A percentile compares a stretch with the other conserved stretches of the same genome.
Conservation (phyloP, 495 filamentous ascomycete genomes). For the Haplographium delicatum region DNA sequence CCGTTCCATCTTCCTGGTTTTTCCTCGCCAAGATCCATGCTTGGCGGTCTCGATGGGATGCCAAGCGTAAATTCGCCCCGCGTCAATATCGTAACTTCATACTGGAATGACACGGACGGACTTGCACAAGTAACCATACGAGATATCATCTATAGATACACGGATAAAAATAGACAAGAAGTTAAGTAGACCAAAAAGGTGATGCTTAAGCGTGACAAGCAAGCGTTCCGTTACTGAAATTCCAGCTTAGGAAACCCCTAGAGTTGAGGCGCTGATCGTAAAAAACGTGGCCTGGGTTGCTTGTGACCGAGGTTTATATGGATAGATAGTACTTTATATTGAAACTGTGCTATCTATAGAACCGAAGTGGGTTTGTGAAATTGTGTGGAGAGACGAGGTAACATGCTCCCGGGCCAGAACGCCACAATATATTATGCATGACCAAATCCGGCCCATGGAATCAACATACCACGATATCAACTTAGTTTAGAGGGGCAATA, state of each 20-base stretch:
- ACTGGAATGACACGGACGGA: slow-evolving; percentile 6
- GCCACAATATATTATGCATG: slow-evolving; percentile 7
- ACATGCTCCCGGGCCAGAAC: slow-evolving; percentile 2
- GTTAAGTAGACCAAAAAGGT: neutral
- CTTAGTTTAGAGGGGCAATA: too few relatives aligned
- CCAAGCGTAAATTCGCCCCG: slow-evolving; percentile 1
- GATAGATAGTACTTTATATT: slow-evolving; percentile 12
- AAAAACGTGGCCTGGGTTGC: slow-evolving; percentile 15
- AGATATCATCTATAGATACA: slow-evolving; percentile 5
- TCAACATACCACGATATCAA: too few relatives aligned
- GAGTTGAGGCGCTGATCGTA: slow-evolving; percentile 4
- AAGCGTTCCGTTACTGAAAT: neutral
- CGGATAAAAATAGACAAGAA: slow-evolving; percentile 21
- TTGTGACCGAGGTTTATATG: slow-evolving; percentile 19
- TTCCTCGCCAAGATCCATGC: too few relatives aligned
- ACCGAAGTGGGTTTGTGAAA: slow-evolving; percentile 11
- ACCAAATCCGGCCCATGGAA: neutral
- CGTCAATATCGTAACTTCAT: slow-evolving; percentile 13
- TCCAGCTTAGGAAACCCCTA: neutral
- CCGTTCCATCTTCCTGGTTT: too few relatives aligned
- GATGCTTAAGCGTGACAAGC: too few relatives aligned
- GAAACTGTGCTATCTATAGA: slow-evolving; percentile 18
- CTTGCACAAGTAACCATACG: slow-evolving; percentile 17
- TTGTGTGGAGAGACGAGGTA: slow-evolving; percentile 4
- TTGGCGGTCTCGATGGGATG: too few relatives aligned